Evolutionary conservation across 805 yeast genomes (phyloP).

Genomic region (Aciculoconidium aculeatum): DNA sequence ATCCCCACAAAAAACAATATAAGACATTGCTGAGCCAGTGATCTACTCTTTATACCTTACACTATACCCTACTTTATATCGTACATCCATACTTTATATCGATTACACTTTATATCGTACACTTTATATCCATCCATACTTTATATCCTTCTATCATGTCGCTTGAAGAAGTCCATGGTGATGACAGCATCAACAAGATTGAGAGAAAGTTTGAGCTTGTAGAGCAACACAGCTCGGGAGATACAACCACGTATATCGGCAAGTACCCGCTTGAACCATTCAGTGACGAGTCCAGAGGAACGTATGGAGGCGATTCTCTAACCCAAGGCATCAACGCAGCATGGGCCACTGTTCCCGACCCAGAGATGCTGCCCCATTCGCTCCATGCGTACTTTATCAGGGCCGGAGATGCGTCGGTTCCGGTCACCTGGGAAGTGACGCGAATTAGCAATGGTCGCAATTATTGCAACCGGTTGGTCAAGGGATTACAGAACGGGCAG

Average conservation of each 20-base stretch:
- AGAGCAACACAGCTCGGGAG: constrained; percentile 7
- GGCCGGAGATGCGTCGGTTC: constrained; percentile 17
- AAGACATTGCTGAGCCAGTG: too few relatives aligned
- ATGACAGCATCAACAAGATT: constrained; percentile 4
- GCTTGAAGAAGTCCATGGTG: constrained; percentile 4
- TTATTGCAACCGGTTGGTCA: constrained; percentile 19
- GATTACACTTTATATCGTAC: too few relatives aligned
- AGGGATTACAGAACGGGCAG: constrained; percentile 16
- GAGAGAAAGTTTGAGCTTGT: constrained; percentile 8
- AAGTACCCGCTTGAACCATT: constrained; percentile 21
- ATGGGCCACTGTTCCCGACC: constrained; percentile 19
- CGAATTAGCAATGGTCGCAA: constrained; percentile 18
- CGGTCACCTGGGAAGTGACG: constrained; percentile 22
- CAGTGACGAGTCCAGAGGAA: constrained; percentile 17
- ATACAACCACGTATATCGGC: constrained; percentile 15
- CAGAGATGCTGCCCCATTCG: constrained; percentile 21
- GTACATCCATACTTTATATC: too few relatives aligned
- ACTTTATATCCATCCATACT: too few relatives aligned
- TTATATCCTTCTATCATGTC: constrained; percentile 1
- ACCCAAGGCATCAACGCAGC: constrained; percentile 22
- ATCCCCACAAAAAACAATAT: too few relatives aligned
- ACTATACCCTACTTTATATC: too few relatives aligned
- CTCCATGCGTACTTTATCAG: constrained; percentile 23
- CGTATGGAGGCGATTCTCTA: constrained; percentile 26
- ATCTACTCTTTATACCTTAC: too few relatives aligned